A percentile compares a stretch with the other conserved stretches of the same genome.
Conservation (phyloP, 2,329 filamentous ascomycete species). For the Calonectria fujianensis region DNA sequence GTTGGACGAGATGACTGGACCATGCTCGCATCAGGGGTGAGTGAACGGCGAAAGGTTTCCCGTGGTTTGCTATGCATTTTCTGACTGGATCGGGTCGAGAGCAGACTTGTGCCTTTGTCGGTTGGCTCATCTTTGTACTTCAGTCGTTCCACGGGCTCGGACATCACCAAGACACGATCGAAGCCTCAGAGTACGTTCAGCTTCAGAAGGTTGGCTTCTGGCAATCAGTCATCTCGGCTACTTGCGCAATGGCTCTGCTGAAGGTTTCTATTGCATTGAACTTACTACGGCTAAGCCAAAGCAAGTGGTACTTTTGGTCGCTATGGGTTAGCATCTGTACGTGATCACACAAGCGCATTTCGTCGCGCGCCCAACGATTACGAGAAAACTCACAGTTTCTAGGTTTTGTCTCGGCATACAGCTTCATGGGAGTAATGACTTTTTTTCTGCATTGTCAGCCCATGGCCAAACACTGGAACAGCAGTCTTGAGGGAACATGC, state of each 20-base stretch:
- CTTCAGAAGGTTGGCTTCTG: conserved; percentile 42
- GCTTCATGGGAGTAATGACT: conserved; percentile 40
- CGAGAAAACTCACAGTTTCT: neutral
- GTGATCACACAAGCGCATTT: neutral
- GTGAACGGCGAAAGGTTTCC: neutral
- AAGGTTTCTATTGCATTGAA: conserved; percentile 46
- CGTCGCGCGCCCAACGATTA: neutral
- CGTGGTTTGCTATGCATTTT: neutral
- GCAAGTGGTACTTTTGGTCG: conserved; percentile 38
- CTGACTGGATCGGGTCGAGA: neutral
- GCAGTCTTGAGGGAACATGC: conserved; percentile 34
- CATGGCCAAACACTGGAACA: conserved; percentile 42
- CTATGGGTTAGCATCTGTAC: conserved; percentile 41
- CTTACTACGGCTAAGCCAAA: conserved; percentile 39
- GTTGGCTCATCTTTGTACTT: conserved; percentile 44
- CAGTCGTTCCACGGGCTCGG: conserved; percentile 41
- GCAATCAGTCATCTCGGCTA: conserved; percentile 43
- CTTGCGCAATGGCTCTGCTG: conserved; percentile 39
- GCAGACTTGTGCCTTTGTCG: conserved; percentile 38
- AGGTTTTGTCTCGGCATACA: conserved; percentile 43
- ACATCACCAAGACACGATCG: conserved; percentile 38
- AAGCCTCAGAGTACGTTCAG: conserved; percentile 10
- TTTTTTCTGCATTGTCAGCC: conserved; percentile 43
- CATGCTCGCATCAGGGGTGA: conserved; percentile 40
- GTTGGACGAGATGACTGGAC: conserved; percentile 45